These are phyloP conservation scores for Toxoplasma gondii DNA, from an alignment of 169 alveolate species.

Conservation along the genomic window DNA sequence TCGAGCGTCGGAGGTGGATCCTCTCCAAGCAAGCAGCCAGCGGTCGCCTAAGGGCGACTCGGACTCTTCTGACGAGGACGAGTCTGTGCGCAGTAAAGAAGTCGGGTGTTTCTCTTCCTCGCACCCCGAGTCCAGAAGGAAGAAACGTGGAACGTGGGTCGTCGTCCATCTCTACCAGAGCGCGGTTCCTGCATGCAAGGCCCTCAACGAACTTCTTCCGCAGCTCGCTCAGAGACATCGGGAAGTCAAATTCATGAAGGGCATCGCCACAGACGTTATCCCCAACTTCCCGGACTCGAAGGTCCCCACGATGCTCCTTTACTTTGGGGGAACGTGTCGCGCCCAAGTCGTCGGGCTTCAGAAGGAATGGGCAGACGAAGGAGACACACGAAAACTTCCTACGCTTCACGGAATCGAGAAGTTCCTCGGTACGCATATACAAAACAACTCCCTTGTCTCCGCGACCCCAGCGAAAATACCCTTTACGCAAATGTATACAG, in stretches of 20 bases:
- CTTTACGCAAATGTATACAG: too few relatives aligned
- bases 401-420: neutral
- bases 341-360: slow-evolving; percentile 74
- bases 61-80: neutral
- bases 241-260: slow-evolving; percentile 80
- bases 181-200: slow-evolving; percentile 71
- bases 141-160: slow-evolving; percentile 73
- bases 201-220: slow-evolving; percentile 66
- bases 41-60: neutral
- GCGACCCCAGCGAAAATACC: too few relatives aligned
- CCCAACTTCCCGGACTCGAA: slow-evolving; percentile 81
- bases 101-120: neutral
- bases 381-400: neutral
- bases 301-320: slow-evolving; percentile 78
- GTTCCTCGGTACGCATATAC: neutral
- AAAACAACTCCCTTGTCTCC: neutral
- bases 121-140: neutral
- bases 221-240: slow-evolving; percentile 73
- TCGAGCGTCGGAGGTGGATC: slow-evolving; percentile 52
- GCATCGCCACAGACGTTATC: slow-evolving; percentile 71
- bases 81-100: neutral
- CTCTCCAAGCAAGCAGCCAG: neutral
- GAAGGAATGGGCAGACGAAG: neutral
- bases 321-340: slow-evolving; percentile 76
- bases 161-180: slow-evolving; percentile 77